Percentiles rank a stretch among this genome's conserved stretches.
These are phyloP conservation scores for Penicillium sp. DNA, from an alignment of 2,329 filamentous ascomycete genomes.

Conservation along the genomic window DNA sequence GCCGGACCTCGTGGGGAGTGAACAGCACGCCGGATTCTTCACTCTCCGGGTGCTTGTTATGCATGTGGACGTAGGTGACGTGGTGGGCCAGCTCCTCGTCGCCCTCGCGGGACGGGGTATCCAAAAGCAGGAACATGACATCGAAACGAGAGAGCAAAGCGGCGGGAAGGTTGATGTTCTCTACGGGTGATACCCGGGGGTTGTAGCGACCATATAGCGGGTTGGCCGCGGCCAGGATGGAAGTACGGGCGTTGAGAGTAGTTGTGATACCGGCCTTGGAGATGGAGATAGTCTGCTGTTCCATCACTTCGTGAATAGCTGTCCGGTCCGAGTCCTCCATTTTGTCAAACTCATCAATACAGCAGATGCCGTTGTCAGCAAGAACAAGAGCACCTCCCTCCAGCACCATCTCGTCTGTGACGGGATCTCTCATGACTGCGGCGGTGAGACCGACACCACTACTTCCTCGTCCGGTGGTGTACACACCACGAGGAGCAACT, in stretches of 20 bases:
- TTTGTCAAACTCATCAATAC: conserved; percentile 84
- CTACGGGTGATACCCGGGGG: conserved; percentile 91
- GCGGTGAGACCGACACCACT: conserved; percentile 80
- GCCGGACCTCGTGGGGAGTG: conserved; percentile 86
- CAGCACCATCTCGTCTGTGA: conserved; percentile 75
- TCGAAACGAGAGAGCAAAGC: conserved; percentile 96
- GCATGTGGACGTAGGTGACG: conserved; percentile 95
- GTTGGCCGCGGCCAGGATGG: conserved; percentile 93
- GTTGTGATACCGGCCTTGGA: conserved; percentile 94
- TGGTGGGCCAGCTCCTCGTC: conserved; percentile 94
- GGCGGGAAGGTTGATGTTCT: conserved; percentile 99
- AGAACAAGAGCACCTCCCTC: conserved; percentile 77
- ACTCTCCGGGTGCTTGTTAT: conserved; percentile 87
- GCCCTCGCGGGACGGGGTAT: conserved; percentile 83
- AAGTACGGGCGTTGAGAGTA: conserved; percentile 91
- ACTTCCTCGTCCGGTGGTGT: conserved; percentile 78
- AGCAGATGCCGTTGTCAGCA: conserved; percentile 79
- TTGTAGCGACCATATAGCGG: conserved; percentile 98
- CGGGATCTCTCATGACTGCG: conserved; percentile 76
- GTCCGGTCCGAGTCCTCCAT: conserved; percentile 78
- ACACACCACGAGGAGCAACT: conserved; percentile 88
- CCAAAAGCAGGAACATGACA: conserved; percentile 91
- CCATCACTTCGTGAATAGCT: conserved; percentile 84
- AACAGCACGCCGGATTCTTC: conserved; percentile 71
- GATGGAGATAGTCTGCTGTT: conserved; percentile 81